Percentiles rank a stretch among this genome's conserved stretches.
These are phyloP conservation scores for Lodderomyces oxycetoniae DNA, from an alignment of 1,139 yeast species.

Conservation along the genomic window DNA sequence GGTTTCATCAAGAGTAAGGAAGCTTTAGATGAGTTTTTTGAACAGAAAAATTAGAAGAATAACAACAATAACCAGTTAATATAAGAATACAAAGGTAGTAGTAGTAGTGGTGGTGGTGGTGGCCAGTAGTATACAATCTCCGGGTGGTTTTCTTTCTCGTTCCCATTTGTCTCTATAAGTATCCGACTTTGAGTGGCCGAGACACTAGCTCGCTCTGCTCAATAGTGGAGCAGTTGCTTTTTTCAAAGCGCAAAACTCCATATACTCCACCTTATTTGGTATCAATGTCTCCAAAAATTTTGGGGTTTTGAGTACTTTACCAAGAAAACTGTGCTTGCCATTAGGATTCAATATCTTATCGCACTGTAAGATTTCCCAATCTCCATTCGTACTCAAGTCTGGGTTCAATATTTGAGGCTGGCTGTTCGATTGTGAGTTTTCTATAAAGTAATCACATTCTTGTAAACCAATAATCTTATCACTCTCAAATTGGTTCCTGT, in stretches of 20 bases:
- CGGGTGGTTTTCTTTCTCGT: background rate
- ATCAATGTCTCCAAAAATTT: conserved; percentile 18
- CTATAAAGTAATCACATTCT: conserved; percentile 57
- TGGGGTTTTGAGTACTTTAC: conserved; percentile 47
- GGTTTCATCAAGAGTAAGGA: conserved; percentile 54
- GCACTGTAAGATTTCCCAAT: conserved; percentile 45
- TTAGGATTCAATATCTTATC: conserved; percentile 46
- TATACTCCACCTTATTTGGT: conserved; percentile 33
- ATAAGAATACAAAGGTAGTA: background rate
- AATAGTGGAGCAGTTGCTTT: too few relatives aligned
- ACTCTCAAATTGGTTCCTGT: conserved; percentile 55
- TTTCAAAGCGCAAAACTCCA: conserved; percentile 42
- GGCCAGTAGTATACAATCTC: background rate
- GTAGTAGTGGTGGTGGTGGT: background rate
- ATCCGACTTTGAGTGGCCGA: too few relatives aligned
- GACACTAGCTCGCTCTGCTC: too few relatives aligned
- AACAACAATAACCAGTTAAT: background rate
- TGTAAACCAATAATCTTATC: conserved; percentile 44
- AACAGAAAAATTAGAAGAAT: conserved; percentile 13
- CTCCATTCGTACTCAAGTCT: conserved; percentile 12
- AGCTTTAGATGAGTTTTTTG: conserved; percentile 57
- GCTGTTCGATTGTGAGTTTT: conserved; percentile 33
- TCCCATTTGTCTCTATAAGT: too few relatives aligned
- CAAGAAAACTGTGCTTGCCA: conserved; percentile 38
- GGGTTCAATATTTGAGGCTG: conserved; percentile 13